Base-by-base conservation (phyloP, 1,284 basidiomycete genomes). In the Ganoderma boninense region DNA sequence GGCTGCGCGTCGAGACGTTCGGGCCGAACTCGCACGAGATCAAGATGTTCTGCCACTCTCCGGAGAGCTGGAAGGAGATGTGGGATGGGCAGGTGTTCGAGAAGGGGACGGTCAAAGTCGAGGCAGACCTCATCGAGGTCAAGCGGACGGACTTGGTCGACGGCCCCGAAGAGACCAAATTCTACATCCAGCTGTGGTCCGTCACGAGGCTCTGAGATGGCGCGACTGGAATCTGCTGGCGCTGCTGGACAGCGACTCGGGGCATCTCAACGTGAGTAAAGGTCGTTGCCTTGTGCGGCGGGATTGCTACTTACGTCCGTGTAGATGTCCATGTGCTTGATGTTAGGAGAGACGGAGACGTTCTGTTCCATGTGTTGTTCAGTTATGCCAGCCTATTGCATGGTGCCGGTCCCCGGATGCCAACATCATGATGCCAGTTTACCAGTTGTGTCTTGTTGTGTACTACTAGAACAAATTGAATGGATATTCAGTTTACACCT, bases 81-180 rank as follows among this genome's bases (percentile, higher is more conserved):
- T 87, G 86, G 86, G 80, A 84, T 66, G 81, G 80, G 4, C 69
- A 78, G 69, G 77, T 86, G 18, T 86, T 86, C 67, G 74, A 76
- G 71, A 77, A 80, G 62, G 83, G 81, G 13, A 77, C 78, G 1
- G 81, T 86, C 13, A 73, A 77, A 67, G 82, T 84, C 4, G 77
- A 82, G 43, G 79, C 80, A 26, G 43, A 13, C 16, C 67, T 72
- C 13, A 38, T 16, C 4, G 62, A 61, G 40, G 32, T 42, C 46
- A 29, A 35, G 43, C 26, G 46, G 35, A 20, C 35, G 5, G 64
- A 66, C 54, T n/a, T 46, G 49, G n/a, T 7, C 11, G 4, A 1
- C 16, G 23, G 11, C 5, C 5, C 62, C 42, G 46, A 38, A 8
- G 65, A 63, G 13, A 67, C 49, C 62, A 73, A 70, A 69, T 71